phyloP scores from a whole-genome alignment of 2,329 filamentous ascomycete species.

The Sclerotinia sclerotiorum region DNA sequence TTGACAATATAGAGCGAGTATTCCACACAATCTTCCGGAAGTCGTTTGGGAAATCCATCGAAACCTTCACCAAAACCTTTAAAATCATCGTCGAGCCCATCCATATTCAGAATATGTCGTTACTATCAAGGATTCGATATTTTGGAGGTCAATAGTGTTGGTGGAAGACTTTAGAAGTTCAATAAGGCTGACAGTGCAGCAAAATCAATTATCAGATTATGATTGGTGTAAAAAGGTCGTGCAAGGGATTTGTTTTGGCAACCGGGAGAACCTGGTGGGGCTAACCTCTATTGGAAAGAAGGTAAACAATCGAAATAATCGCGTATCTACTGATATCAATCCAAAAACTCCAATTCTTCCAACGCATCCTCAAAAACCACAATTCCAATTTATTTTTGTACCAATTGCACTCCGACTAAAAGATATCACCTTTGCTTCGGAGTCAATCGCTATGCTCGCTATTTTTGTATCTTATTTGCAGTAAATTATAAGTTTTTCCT shows the following conservation, averaged over 20 bases:
- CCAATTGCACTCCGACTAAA: slow-evolving; percentile 11
- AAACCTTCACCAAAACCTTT: slow-evolving; percentile 68
- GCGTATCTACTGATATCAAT: slow-evolving; percentile 29
- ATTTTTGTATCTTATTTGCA: slow-evolving; percentile 31
- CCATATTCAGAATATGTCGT: slow-evolving; percentile 36
- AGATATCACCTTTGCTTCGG: slow-evolving; percentile 33
- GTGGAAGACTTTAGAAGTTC: no score
- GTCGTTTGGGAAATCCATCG: slow-evolving; percentile 55
- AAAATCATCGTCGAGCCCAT: slow-evolving; percentile 52
- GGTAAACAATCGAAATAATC: slow-evolving; percentile 34
- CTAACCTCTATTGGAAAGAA: slow-evolving; percentile 27
- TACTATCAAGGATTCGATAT: not conserved
- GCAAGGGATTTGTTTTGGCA: not conserved
- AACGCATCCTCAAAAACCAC: slow-evolving; percentile 1
- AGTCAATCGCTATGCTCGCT: slow-evolving; percentile 36
- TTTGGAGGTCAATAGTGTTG: not conserved
- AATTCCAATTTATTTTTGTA: slow-evolving; percentile 15
- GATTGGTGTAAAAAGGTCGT: slow-evolving; percentile 5
- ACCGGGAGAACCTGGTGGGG: not conserved
- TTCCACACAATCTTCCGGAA: slow-evolving; percentile 83
- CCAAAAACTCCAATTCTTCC: slow-evolving; percentile 16
- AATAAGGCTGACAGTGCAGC: slow-evolving; percentile 4
- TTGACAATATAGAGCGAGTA: slow-evolving; percentile 77
- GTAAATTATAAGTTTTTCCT: slow-evolving; percentile 29
- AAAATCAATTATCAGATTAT: not conserved